Base-by-base conservation (phyloP, 495 filamentous ascomycete species). In the Xylaria grammica region DNA sequence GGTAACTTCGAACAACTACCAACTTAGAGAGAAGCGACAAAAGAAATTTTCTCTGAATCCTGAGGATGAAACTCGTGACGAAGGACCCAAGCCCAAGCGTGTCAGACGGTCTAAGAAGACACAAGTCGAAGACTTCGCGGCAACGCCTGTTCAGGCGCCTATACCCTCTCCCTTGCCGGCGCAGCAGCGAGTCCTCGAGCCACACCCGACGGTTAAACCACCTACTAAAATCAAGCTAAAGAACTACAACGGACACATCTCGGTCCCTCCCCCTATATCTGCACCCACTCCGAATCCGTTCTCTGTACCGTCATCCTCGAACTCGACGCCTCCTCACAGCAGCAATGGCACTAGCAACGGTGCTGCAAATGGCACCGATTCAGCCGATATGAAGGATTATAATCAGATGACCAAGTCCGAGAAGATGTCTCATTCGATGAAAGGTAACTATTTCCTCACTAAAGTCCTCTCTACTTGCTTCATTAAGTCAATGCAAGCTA, bases 401-500 rank as follows among this genome's bases (percentile, higher is more conserved):
- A 69, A 75, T 4, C 71, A 78, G 36, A 82, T 83, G 81, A 83
- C 77, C 45, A 83, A 83, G 67, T 81, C 78, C 8, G 81, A 83
- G 69, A 83, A 83, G 72, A 83, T 83, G 81, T 79, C 75, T 2
- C 72, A 65, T 42, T 82, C 80, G 1, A 83, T 83, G 81, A 80
- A 80, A 70, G 69, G 81, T 82, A 60, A 65, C 3, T 4, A 26
- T 4, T 24, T 27, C 15, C 15, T 24, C 34, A 53, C 29, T 0
- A 29, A 7, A 1, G 27, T 38, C 36, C 13, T 24, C 5, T 45
- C 46, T 44, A 22, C 17, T 42, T 32, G 20, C 20, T 3, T 15
- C 9, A 30, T 9, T 4, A 22, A 42, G 29, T 6, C 10, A 53
- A 54, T 50, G 52, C 26, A 52, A 69, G 55, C 71, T 77, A 67